Base-by-base conservation (phyloP, 768 basidiomycete species). In the Suillus occidentalis region DNA sequence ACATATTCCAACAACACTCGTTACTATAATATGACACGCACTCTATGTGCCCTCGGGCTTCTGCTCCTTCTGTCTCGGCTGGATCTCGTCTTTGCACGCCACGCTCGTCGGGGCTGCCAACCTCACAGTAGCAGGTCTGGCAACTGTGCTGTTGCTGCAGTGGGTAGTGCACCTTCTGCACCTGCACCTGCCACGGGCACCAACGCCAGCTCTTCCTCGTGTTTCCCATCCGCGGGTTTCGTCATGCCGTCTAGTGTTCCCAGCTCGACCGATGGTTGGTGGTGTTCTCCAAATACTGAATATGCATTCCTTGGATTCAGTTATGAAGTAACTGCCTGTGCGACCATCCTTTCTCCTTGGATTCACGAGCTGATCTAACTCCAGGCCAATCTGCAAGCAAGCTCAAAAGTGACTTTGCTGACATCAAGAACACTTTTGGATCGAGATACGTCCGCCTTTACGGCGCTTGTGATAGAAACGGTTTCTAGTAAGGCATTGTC, bases 291-390 rank as follows among this genome's bases (percentile, higher is more conserved):
- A 43, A 75, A 77, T 62, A 85, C 83, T 0, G 91, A 93, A 72
- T 91, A 90, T 68, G 91, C 84, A 0, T 92, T 92, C 72, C 75
- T 92, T 59, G 91, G 90, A 0, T 89, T 92, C 75, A 89, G 89
- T 72, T 92, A 92, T 68, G 90, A 90, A 70, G 81, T 92, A 28
- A 84, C 87, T 49, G 80, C 77, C 13, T 91, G 89, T 89, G 68
- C 58, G 85, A 75, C 36, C 37, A 60, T 2, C 6, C 47, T 42
- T 20, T 8, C 18, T 50, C 12, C 53, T 18, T 20, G 25, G 22
- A 25, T 36, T 60, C 50, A 4, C 22, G 36, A 53, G 16, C 53
- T 45, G 60, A 57, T 72, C 61, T 69, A 47, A 2, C 22, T 6
- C 37, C 58, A 90, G 89, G 90, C 66, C 89, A 89, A 74, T 87